Evolutionary conservation across 371 early-diverging fungal species (phyloP).

Genomic region (Mycotypha africana): DNA sequence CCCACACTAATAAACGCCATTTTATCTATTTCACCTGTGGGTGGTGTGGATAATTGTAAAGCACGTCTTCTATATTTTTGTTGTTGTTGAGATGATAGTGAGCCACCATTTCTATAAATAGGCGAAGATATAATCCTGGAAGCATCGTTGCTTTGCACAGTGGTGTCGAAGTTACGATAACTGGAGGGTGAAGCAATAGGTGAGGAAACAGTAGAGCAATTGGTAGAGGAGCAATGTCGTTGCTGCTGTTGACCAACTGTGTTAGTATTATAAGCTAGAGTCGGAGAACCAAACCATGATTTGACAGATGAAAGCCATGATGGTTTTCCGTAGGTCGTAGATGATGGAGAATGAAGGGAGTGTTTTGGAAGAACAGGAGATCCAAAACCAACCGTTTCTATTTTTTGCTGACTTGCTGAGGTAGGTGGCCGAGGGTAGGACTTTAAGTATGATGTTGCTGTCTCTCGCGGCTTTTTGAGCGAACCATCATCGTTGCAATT

Average conservation of each 20-base stretch:
- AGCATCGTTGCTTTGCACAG: neutral
- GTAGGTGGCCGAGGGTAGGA: too few species aligned
- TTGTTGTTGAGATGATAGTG: too few species aligned
- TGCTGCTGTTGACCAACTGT: conserved; percentile 7
- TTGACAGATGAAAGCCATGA: conserved; percentile 45
- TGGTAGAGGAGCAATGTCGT: conserved; percentile 6
- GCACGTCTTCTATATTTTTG: conserved; percentile 24
- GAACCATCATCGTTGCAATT: too few species aligned
- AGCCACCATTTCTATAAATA: conserved; percentile 19
- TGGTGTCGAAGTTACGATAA: conserved; percentile 14
- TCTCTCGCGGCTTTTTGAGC: too few species aligned
- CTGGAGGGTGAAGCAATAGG: conserved; percentile 10
- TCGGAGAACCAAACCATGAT: conserved; percentile 38
- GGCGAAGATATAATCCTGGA: conserved; percentile 16
- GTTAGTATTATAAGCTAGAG: too few species aligned
- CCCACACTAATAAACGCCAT: conserved; percentile 24
- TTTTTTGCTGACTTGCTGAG: too few species aligned
- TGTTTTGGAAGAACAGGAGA: conserved; percentile 9
- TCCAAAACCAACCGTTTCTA: conserved; percentile 22
- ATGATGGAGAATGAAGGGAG: too few species aligned
- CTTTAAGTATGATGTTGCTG: too few species aligned
- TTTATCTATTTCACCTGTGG: conserved; percentile 32
- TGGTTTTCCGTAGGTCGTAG: conserved; percentile 13
- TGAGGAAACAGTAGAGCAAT: conserved; percentile 7
- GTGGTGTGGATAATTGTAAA: conserved; percentile 26